Conservation (phyloP, 139 green algal species). For the Monoraphidium neglectum region DNA sequence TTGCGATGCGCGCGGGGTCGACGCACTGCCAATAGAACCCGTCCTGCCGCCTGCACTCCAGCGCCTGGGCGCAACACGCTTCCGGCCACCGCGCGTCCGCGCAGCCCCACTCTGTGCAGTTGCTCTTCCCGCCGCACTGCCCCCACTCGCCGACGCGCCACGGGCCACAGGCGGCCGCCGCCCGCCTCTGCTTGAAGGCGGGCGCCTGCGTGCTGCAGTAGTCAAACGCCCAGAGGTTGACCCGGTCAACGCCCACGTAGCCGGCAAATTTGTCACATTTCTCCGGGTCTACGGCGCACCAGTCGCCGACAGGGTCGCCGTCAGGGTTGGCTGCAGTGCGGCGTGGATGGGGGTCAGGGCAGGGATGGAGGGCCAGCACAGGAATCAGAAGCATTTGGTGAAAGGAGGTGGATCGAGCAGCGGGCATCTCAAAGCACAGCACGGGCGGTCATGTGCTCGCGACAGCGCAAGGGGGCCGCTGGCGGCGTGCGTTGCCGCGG, state of each 20-base stretch:
- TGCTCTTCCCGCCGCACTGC: conserved; percentile 14
- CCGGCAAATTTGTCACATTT: conserved; percentile 8
- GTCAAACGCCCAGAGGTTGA: not conserved
- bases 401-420: too few species aligned
- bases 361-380: not conserved
- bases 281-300: conserved; percentile 15
- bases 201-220: not conserved
- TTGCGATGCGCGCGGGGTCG: too few species aligned
- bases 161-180: not conserved
- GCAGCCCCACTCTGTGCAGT: conserved; percentile 9
- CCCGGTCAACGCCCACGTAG: not conserved
- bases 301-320: not conserved
- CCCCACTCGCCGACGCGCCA: not conserved
- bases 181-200: not conserved
- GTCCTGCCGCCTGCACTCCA: not conserved
- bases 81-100: conserved; percentile 2
- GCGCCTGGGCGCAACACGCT: not conserved
- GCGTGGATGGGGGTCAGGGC: not conserved
- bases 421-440: too few species aligned
- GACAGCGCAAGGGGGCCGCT: too few species aligned
- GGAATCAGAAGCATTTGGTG: too few species aligned
- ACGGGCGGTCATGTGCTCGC: too few species aligned
- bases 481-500: too few species aligned
- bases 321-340: conserved; percentile 15
- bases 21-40: conserved; percentile 7